Percentiles rank a stretch among this genome's conserved stretches.
These are phyloP conservation scores for Thielaviopsis musarum DNA, from an alignment of 2,329 filamentous ascomycete genomes.

Conservation along the genomic window DNA sequence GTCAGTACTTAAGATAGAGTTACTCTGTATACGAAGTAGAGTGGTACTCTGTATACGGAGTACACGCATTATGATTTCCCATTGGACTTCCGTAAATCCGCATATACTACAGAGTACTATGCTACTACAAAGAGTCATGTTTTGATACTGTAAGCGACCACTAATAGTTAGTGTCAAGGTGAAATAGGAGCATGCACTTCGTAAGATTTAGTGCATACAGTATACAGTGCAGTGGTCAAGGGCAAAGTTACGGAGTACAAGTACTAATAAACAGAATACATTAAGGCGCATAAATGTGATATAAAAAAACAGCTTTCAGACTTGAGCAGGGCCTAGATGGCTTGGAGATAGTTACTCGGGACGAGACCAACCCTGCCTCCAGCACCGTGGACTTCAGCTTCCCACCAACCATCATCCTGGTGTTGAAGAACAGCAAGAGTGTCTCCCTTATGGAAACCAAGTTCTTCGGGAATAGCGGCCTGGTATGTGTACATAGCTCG, in stretches of 20 bases:
- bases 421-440: slow-evolving; percentile 73
- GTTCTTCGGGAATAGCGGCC: slow-evolving; percentile 86
- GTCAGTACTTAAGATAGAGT: too few species aligned
- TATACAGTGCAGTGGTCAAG: too few species aligned
- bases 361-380: slow-evolving; percentile 44
- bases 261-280: background rate
- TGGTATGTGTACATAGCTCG: slow-evolving; percentile 88
- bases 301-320: background rate
- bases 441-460: slow-evolving; percentile 85
- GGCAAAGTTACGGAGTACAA: background rate
- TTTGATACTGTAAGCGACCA: too few species aligned
- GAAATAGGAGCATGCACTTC: too few species aligned
- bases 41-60: too few species aligned
- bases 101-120: too few species aligned
- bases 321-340: slow-evolving; percentile 13
- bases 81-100: too few species aligned
- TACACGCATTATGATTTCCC: too few species aligned
- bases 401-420: slow-evolving; percentile 99
- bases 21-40: too few species aligned
- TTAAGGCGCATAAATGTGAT: background rate
- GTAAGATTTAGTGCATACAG: too few species aligned
- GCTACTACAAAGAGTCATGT: too few species aligned
- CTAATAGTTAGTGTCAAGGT: too few species aligned
- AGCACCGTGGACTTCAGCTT: slow-evolving; percentile 72
- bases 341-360: slow-evolving; percentile 51